Evolutionary conservation across 176 grass and related monocot species (phyloP), one percentile per base, ranked within the genome.

Genomic region (Alopecurus myosuroides): DNA sequence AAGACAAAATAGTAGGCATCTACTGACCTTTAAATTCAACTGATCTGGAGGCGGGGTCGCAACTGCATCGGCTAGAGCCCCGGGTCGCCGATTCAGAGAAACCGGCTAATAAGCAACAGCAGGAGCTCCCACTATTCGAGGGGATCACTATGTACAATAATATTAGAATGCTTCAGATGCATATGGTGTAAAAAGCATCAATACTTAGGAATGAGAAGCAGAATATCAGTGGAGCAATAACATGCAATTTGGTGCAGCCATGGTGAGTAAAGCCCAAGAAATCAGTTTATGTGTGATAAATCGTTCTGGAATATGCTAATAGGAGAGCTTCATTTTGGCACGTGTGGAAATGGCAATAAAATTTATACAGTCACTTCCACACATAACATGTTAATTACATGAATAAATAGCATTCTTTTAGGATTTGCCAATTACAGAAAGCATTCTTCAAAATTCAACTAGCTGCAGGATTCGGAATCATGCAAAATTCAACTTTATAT

Each of bases 281-380:
- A 88, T 88, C 41, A 97, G 90, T 94, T 93, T 80, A 89, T 97
- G 74, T 97, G 90, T 34, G 88, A 91, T 50, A 97, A 72, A 56
- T 97, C 95, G 82, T 97, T 94, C 85, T 97, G 92, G 82, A 97
- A 97, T 74, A 88, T 94, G 79, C 94, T 97, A 34, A 94, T 84
- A 58, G 95, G 18, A 97, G 88, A 60, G 95, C 95, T 89, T 91
- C 95, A 70, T 97, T 94, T 69, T 92, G 92, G 63, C 90, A 85
- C 88, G 90, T 94, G 86, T 6, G 29, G 58, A 22, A 26, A 63
- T 42, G 66, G 23, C 14, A 82, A 40, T n/a, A 23, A 62, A 62
- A 75, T 62, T 7, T 62, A 0, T 58, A 23, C 29, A 29, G 23
- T 74, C 41, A 86, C 40, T 70, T 55, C 33, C 77, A 11, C 58